Conservation (phyloP, 495 filamentous ascomycete species). For the Annulohypoxylon moriforme region DNA sequence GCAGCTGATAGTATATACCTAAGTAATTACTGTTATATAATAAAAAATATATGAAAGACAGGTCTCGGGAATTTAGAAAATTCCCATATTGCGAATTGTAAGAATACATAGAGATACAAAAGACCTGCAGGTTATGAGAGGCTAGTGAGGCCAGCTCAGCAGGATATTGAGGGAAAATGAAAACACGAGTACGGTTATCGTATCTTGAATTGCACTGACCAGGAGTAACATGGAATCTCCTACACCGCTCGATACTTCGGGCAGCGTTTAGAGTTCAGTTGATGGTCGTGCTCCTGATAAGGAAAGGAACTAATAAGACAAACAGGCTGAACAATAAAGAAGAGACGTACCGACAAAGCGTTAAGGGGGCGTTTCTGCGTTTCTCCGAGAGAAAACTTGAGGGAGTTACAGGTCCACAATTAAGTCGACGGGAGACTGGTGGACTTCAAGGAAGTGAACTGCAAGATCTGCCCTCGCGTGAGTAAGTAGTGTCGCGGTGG, state of each 20-base stretch:
- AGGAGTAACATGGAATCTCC: slow-evolving; percentile 24
- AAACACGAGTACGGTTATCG: slow-evolving; percentile 40
- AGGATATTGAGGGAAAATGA: slow-evolving; percentile 25
- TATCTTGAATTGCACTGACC: slow-evolving; percentile 27
- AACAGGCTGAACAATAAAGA: slow-evolving; percentile 46
- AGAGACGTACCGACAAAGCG: slow-evolving; percentile 47
- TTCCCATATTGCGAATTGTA: slow-evolving; percentile 23
- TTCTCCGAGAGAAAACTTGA: slow-evolving; percentile 32
- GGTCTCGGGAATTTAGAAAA: slow-evolving; percentile 13
- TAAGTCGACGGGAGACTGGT: slow-evolving; percentile 26
- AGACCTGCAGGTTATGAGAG: slow-evolving; percentile 7
- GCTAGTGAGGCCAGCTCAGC: slow-evolving; percentile 1
- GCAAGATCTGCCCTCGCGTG: slow-evolving; percentile 39
- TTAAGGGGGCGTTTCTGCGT: slow-evolving; percentile 17
- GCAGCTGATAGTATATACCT: not conserved
- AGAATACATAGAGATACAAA: slow-evolving; percentile 5
- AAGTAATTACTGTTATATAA: slow-evolving; percentile 4
- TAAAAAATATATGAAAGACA: slow-evolving; percentile 3
- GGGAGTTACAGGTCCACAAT: slow-evolving; percentile 34
- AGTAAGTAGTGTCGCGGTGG: slow-evolving; percentile 20
- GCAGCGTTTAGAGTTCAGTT: slow-evolving; percentile 22
- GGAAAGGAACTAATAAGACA: slow-evolving; percentile 38
- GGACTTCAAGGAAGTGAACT: slow-evolving; percentile 18
- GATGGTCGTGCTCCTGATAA: slow-evolving; percentile 32
- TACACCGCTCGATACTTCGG: slow-evolving; percentile 42